phyloP scores from a whole-genome alignment of 2,329 filamentous ascomycete species.

The Colletotrichum gigasporum region DNA sequence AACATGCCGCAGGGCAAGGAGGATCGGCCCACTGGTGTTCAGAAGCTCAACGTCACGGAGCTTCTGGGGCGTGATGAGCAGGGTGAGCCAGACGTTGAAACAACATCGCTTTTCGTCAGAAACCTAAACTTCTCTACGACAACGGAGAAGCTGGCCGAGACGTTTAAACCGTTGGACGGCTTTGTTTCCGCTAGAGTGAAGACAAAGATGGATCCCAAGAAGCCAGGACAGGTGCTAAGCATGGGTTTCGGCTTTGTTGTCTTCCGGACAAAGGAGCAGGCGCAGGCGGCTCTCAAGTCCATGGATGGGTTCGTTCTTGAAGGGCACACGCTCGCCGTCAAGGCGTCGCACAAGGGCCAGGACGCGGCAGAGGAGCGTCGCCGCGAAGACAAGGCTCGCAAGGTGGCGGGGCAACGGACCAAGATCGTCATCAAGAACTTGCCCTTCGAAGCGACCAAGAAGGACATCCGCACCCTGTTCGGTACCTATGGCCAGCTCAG shows the following conservation, averaged over 20 bases:
- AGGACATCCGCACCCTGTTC: constrained; percentile 87
- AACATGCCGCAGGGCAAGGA: constrained; percentile 39
- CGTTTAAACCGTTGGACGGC: constrained; percentile 84
- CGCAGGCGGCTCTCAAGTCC: constrained; percentile 80
- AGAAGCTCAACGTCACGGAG: constrained; percentile 75
- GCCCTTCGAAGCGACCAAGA: constrained; percentile 94
- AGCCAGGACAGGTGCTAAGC: constrained; percentile 85
- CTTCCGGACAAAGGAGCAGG: constrained; percentile 81
- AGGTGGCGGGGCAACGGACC: constrained; percentile 77
- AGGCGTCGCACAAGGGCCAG: constrained; percentile 84
- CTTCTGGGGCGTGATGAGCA: constrained; percentile 68
- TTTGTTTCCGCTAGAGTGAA: constrained; percentile 92
- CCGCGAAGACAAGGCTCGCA: constrained; percentile 85
- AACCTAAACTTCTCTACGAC: constrained; percentile 95
- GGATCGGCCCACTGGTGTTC: constrained; percentile 52
- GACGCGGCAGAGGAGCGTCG: constrained; percentile 90
- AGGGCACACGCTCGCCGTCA: constrained; percentile 84
- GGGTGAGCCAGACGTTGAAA: constrained; percentile 67
- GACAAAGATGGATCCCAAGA: constrained; percentile 93
- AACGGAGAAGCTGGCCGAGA: constrained; percentile 76
- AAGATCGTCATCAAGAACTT: constrained; percentile 99
- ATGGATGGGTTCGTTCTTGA: constrained; percentile 93
- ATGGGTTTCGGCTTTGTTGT: constrained; percentile 98
- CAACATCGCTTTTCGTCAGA: constrained; percentile 88
- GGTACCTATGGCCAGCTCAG: constrained; percentile 91